phyloP scores from a whole-genome alignment of 2,329 filamentous ascomycete species.

The Cercospora sp. region DNA sequence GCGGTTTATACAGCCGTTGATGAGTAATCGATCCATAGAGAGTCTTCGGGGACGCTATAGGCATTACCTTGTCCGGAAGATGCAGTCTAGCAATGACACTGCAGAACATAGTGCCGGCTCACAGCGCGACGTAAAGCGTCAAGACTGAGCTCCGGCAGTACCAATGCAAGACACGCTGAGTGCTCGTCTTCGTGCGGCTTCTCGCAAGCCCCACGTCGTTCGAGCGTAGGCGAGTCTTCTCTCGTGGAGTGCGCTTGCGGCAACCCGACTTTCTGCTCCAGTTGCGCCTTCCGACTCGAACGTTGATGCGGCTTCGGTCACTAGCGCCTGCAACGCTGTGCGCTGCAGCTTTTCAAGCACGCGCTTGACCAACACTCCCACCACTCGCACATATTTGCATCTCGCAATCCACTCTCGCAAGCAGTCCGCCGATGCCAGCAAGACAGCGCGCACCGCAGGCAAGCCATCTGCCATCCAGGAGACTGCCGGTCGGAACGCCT shows the following conservation, averaged over 20 bases:
- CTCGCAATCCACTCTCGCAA: background rate
- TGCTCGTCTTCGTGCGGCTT: background rate
- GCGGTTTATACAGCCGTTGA: background rate
- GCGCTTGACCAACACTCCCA: background rate
- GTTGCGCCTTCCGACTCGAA: background rate
- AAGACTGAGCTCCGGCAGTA: background rate
- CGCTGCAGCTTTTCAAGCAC: background rate
- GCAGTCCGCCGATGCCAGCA: constrained; percentile 10
- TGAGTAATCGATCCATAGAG: background rate
- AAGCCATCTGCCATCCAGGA: constrained; percentile 25
- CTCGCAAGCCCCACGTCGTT: background rate
- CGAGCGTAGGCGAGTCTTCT: background rate
- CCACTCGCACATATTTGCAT: background rate
- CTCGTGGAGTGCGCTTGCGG: background rate
- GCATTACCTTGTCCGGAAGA: background rate
- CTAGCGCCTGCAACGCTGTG: background rate
- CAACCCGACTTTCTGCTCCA: background rate
- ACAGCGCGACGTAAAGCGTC: background rate
- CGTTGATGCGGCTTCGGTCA: background rate
- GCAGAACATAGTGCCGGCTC: background rate
- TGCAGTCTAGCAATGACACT: background rate
- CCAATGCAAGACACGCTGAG: background rate
- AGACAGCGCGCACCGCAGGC: constrained; percentile 9
- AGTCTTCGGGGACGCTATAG: background rate
- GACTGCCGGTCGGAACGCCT: constrained; percentile 36